phyloP scores from a whole-genome alignment of 768 basidiomycete species.

The Goffeauzyma gilvescens region DNA sequence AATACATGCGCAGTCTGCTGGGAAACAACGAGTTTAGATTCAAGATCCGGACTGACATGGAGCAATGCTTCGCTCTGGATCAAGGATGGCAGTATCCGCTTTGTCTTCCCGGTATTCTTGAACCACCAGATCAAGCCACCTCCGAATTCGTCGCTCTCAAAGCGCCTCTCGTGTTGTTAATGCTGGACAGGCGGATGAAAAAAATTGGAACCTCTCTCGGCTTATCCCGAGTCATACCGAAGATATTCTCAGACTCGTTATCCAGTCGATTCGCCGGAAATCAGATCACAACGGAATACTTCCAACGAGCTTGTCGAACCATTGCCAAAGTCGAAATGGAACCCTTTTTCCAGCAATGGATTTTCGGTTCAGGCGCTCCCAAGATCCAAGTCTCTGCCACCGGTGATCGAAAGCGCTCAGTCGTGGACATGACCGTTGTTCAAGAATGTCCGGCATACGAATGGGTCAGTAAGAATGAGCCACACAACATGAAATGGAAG shows the following conservation, averaged over 20 bases:
- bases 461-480: conserved; percentile 36
- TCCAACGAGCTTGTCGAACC: conserved; percentile 78
- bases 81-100: conserved; percentile 77
- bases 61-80: conserved; percentile 71
- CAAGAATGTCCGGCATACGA: conserved; percentile 56
- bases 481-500: conserved; percentile 13
- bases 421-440: conserved; percentile 83
- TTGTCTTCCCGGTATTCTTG: conserved; percentile 66
- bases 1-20: conserved; percentile 66
- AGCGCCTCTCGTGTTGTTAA: conserved; percentile 85
- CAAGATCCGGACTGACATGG: conserved; percentile 87
- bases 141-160: conserved; percentile 87
- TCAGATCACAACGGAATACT: conserved; percentile 68
- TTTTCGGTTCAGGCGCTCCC: conserved; percentile 91
- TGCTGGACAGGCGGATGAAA: conserved; percentile 76
- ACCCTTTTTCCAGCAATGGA: conserved; percentile 96
- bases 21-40: conserved; percentile 97
- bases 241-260: conserved; percentile 80
- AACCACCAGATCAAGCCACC: conserved; percentile 61
- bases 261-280: conserved; percentile 71
- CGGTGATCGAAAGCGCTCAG: conserved; percentile 96
- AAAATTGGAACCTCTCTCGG: conserved; percentile 91
- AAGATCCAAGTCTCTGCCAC: conserved; percentile 70
- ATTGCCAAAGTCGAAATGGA: conserved; percentile 68
- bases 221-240: conserved; percentile 80